A percentile compares a stretch with the other conserved stretches of the same genome.
These are phyloP conservation scores for Claviceps sp. DNA, from an alignment of 2,329 filamentous ascomycete species.

Conservation along the genomic window DNA sequence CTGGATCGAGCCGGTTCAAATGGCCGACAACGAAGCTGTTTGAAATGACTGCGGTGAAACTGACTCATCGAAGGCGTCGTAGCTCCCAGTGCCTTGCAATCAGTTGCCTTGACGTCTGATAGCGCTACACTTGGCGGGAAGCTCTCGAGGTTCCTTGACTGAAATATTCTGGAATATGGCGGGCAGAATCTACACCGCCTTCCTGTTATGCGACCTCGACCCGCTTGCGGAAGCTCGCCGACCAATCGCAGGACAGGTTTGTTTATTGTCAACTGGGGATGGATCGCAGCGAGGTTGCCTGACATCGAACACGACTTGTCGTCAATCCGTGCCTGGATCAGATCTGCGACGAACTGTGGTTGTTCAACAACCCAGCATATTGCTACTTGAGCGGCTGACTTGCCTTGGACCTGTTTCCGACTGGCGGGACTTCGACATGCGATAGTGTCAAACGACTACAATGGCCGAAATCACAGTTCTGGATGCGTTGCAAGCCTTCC, in stretches of 20 bases:
- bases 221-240: slow-evolving; percentile 12
- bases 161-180: slow-evolving; percentile 10
- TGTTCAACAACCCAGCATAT: background rate
- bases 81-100: background rate
- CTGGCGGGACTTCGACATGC: slow-evolving; percentile 24
- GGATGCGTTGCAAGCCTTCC: slow-evolving; percentile 68
- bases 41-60: background rate
- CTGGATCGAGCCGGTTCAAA: background rate
- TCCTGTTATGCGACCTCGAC: slow-evolving; percentile 13
- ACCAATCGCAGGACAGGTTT: slow-evolving; percentile 9
- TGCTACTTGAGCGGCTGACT: background rate
- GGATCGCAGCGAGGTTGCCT: slow-evolving; percentile 19
- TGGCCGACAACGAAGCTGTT: background rate
- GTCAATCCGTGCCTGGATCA: slow-evolving; percentile 4
- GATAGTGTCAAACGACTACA: slow-evolving; percentile 27
- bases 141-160: background rate
- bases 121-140: background rate
- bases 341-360: slow-evolving; percentile 8
- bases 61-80: background rate
- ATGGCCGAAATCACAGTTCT: slow-evolving; percentile 67
- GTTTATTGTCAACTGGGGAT: slow-evolving; percentile 9
- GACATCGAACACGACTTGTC: slow-evolving; percentile 12
- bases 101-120: too few relatives aligned
- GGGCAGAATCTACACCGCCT: slow-evolving; percentile 25
- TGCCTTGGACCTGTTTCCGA: background rate